A percentile compares a stretch with the other conserved stretches of the same genome.
These are phyloP conservation scores for Phytophthora idaei DNA, from an alignment of 352 stramenopile species.

Conservation along the genomic window DNA sequence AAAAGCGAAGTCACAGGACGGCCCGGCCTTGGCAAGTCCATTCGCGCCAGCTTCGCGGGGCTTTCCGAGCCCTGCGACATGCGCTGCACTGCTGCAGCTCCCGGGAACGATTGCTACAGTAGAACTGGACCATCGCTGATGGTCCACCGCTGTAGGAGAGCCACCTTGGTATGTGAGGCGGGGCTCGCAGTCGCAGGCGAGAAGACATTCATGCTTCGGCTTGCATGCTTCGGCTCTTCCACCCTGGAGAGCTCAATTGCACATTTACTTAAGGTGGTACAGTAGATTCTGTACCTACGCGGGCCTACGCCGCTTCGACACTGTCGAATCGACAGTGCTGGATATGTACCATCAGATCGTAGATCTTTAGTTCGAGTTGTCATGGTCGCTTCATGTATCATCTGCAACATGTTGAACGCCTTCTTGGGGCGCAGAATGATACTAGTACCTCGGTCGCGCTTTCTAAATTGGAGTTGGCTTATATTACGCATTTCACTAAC, in stretches of 20 bases:
- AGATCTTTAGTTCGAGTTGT: no score
- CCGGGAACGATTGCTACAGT: not conserved
- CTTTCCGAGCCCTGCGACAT: constrained; percentile 23
- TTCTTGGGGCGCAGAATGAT: no score
- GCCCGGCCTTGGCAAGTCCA: constrained; percentile 13
- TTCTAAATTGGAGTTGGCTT: not conserved
- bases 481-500: constrained; percentile 10
- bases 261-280: constrained; percentile 1
- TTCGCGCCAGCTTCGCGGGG: constrained; percentile 16
- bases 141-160: not conserved
- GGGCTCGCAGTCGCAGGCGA: not conserved
- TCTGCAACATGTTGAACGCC: no score
- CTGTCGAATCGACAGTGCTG: no score
- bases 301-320: no score
- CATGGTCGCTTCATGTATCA: no score
- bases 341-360: no score
- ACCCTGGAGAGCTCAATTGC: constrained; percentile 4
- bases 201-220: constrained; percentile 3
- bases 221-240: constrained; percentile 17
- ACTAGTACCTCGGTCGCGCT: no score
- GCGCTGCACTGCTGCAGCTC: not conserved
- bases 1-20: constrained; percentile 5
- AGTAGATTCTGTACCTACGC: not conserved
- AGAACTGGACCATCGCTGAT: no score
- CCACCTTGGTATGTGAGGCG: not conserved